Percentiles rank a stretch among this genome's conserved stretches.
Evolutionary conservation across 2,329 filamentous ascomycete species (phyloP).

Genomic region (Xylaria sp.): DNA sequence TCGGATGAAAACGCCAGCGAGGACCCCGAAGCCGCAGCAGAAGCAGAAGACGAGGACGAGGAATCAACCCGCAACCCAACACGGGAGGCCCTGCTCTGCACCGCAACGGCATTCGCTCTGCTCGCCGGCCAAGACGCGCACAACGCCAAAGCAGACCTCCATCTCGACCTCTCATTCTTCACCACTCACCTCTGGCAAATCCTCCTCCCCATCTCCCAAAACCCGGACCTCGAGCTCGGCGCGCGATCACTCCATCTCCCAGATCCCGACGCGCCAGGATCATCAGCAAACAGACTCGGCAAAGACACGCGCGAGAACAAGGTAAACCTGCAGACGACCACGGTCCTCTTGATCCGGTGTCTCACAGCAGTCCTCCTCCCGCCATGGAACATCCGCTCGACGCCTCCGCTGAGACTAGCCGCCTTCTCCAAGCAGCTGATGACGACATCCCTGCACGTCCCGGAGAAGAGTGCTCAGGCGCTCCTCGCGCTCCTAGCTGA

Average conservation of each 20-base stretch:
- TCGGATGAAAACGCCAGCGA: conserved; percentile 61
- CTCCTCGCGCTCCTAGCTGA: conserved; percentile 81
- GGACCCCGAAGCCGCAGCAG: conserved; percentile 57
- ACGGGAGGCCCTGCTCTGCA: conserved; percentile 90
- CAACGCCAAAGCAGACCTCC: conserved; percentile 82
- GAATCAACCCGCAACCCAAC: conserved; percentile 74
- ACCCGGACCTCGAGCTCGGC: conserved; percentile 87
- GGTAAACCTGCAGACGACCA: conserved; percentile 95
- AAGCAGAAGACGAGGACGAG: conserved; percentile 59
- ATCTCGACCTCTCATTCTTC: conserved; percentile 95
- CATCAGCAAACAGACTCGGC: conserved; percentile 53
- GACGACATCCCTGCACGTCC: conserved; percentile 82
- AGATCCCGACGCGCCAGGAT: conserved; percentile 66
- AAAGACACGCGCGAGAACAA: conserved; percentile 67
- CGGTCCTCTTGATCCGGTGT: conserved; percentile 88
- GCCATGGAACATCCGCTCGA: conserved; percentile 74
- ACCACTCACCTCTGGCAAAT: conserved; percentile 92
- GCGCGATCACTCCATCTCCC: conserved; percentile 77
- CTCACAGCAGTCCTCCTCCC: conserved; percentile 85
- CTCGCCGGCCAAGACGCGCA: conserved; percentile 92
- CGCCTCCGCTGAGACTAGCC: conserved; percentile 86
- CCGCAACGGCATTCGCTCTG: conserved; percentile 95
- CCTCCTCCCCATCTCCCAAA: conserved; percentile 79
- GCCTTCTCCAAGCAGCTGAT: conserved; percentile 94
- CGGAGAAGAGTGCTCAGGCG: conserved; percentile 88